These are phyloP conservation scores for Penicillium flavigenum DNA, from an alignment of 495 filamentous ascomycete species.

Conservation along the genomic window DNA sequence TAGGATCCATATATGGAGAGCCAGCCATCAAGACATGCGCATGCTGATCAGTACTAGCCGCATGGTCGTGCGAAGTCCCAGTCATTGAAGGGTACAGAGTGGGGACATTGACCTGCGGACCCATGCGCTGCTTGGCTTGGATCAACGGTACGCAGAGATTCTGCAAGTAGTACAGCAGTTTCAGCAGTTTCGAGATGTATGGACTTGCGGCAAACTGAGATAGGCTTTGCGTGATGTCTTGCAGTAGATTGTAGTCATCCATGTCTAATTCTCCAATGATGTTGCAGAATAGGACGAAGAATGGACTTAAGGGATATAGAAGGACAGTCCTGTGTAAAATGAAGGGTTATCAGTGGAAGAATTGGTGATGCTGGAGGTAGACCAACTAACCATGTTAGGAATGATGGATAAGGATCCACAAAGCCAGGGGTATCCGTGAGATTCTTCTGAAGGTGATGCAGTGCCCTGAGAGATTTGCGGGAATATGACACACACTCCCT, in stretches of 20 bases:
- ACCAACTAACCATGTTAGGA: slow-evolving; percentile 29
- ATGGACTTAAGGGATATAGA: slow-evolving; percentile 31
- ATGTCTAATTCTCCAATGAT: slow-evolving; percentile 29
- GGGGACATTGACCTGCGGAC: slow-evolving; percentile 10
- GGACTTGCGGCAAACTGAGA: slow-evolving; percentile 25
- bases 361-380: not conserved
- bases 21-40: not conserved
- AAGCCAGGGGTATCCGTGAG: slow-evolving; percentile 21
- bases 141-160: slow-evolving; percentile 29
- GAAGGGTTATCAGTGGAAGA: not conserved
- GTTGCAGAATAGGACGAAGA: slow-evolving; percentile 37
- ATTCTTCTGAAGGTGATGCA: slow-evolving; percentile 28
- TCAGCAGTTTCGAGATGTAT: slow-evolving; percentile 25
- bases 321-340: slow-evolving; percentile 23
- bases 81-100: slow-evolving; percentile 16
- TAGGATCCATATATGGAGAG: not conserved
- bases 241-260: slow-evolving; percentile 30
- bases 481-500: slow-evolving; percentile 28
- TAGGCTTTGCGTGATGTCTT: slow-evolving; percentile 22
- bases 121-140: slow-evolving; percentile 16
- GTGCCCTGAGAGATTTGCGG: slow-evolving; percentile 26
- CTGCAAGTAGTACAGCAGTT: slow-evolving; percentile 24
- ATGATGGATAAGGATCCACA: slow-evolving; percentile 30
- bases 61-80: not conserved
- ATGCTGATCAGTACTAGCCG: not conserved